phyloP scores from a whole-genome alignment of 495 filamentous ascomycete genomes.

The Tuber indicum region DNA sequence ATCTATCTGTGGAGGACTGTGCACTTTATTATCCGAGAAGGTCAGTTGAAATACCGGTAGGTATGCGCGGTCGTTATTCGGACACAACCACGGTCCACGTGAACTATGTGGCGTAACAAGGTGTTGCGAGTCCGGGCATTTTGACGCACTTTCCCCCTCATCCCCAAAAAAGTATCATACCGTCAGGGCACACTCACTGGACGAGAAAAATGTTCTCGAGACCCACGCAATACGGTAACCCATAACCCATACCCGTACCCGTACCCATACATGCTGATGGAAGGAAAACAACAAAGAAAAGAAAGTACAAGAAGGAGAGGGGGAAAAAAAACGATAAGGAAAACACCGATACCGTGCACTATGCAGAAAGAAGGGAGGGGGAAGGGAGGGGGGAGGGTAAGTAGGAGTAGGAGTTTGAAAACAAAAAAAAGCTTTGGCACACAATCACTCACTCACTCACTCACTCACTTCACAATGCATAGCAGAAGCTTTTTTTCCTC shows the following conservation, averaged over 20 bases:
- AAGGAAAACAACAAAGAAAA: background rate
- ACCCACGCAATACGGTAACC: background rate
- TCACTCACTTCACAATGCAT: background rate
- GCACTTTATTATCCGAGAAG: constrained; percentile 27
- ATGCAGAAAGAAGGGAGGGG: background rate
- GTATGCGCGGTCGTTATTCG: constrained; percentile 23
- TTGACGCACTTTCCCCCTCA: background rate
- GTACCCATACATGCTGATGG: background rate
- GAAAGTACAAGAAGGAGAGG: background rate
- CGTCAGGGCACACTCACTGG: background rate
- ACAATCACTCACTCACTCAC: background rate
- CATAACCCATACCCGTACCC: background rate
- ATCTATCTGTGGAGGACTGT: constrained; percentile 38
- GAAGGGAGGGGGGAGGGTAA: background rate
- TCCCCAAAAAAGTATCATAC: background rate
- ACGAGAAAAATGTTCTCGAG: background rate
- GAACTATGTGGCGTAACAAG: constrained; percentile 33
- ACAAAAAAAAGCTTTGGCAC: background rate
- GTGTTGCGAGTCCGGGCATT: constrained; percentile 3
- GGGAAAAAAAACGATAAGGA: background rate
- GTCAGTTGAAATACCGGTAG: constrained; percentile 22
- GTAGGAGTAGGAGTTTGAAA: background rate
- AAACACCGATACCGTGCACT: background rate
- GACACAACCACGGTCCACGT: constrained; percentile 34
- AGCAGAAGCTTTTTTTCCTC: background rate